These are phyloP conservation scores for Crotalaria pallida DNA, from an alignment of 306 rosid genomes.

Conservation along the genomic window DNA sequence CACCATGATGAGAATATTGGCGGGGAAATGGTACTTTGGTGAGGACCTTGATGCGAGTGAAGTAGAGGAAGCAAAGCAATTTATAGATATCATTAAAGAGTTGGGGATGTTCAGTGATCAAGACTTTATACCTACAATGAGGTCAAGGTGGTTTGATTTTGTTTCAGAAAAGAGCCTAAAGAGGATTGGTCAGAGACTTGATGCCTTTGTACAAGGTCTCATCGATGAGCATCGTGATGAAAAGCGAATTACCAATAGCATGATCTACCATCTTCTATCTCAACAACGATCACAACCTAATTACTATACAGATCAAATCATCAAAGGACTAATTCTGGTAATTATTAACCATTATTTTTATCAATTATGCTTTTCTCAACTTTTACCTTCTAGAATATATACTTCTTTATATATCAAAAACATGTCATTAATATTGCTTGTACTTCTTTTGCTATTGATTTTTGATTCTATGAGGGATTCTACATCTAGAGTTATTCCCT, in stretches of 20 bases:
- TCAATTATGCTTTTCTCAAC: too few species aligned
- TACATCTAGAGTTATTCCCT: too few species aligned
- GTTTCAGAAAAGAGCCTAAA: slow-evolving; percentile 17
- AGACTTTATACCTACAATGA: slow-evolving; percentile 32
- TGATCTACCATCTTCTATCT: slow-evolving; percentile 42
- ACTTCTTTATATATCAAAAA: too few species aligned
- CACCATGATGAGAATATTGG: slow-evolving; percentile 46
- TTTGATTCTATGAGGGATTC: too few species aligned
- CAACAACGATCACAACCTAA: too few species aligned
- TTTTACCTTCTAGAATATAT: too few species aligned
- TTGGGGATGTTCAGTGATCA: background rate
- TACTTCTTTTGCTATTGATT: too few species aligned
- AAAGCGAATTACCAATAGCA: slow-evolving; percentile 11
- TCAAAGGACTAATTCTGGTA: slow-evolving; percentile 46
- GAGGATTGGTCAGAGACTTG: slow-evolving; percentile 15
- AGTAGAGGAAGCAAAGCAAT: slow-evolving; percentile 38
- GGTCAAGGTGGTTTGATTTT: slow-evolving; percentile 30
- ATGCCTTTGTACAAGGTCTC: slow-evolving; percentile 40
- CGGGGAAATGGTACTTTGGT: slow-evolving; percentile 51
- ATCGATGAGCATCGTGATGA: slow-evolving; percentile 40
- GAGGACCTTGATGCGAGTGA: slow-evolving; percentile 26
- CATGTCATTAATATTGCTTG: too few species aligned
- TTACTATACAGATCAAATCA: slow-evolving; percentile 38
- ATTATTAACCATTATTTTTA: too few species aligned
- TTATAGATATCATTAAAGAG: slow-evolving; percentile 22